phyloP scores from a whole-genome alignment of 345 rosid genomes.

The Nephelium lappaceum region DNA sequence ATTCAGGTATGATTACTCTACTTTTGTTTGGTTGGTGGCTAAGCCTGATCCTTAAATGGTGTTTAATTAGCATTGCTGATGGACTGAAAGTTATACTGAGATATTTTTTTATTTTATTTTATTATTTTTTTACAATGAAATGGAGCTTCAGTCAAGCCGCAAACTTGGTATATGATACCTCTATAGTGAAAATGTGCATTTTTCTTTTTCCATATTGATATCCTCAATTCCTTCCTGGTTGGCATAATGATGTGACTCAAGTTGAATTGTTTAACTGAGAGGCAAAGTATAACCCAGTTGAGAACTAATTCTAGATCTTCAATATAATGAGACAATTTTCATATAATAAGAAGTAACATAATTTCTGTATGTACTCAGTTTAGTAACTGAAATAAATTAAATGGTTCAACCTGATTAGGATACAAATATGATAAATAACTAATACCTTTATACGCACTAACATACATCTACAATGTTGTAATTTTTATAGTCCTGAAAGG shows the following conservation, averaged over 20 bases:
- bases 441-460: not conserved
- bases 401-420: not conserved
- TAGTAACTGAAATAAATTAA: not conserved
- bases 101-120: not conserved
- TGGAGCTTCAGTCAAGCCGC: not conserved
- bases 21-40: not conserved
- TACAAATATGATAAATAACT: not conserved
- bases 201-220: not conserved
- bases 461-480: not conserved
- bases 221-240: not conserved
- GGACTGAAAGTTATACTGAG: not conserved
- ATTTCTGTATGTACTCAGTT: not conserved
- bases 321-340: not conserved
- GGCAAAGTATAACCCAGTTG: not conserved
- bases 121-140: not conserved
- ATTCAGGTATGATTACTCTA: slow-evolving; percentile 63
- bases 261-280: not conserved
- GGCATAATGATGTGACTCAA: not conserved
- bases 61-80: not conserved
- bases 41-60: not conserved
- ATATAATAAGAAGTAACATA: not conserved
- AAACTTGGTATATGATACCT: not conserved
- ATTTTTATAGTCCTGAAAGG: no score
- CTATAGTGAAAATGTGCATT: not conserved
- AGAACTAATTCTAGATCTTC: not conserved